These are phyloP conservation scores for Tulasnella calospora DNA, from an alignment of 768 basidiomycete species.

Conservation along the genomic window DNA sequence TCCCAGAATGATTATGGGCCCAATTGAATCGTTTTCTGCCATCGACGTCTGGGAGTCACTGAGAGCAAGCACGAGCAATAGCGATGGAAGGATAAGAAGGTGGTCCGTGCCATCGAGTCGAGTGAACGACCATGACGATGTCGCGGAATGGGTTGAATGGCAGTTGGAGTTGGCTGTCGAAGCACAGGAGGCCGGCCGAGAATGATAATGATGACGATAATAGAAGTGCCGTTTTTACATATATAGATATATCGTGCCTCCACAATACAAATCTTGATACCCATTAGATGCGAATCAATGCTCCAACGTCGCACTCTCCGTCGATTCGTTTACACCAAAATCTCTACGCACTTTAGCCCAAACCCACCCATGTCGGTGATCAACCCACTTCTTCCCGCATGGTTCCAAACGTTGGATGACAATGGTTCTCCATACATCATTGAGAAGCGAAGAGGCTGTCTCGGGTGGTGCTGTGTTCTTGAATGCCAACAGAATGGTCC, in stretches of 20 bases:
- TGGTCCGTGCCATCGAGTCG: neutral
- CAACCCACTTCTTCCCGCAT: conserved; percentile 47
- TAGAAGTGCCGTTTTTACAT: conserved; percentile 1
- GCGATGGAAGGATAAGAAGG: neutral
- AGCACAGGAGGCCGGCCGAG: neutral
- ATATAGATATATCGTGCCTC: neutral
- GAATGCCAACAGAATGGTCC: conserved; percentile 7
- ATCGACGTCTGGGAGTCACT: neutral
- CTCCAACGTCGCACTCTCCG: neutral
- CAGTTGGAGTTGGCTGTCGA: neutral
- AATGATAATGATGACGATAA: neutral
- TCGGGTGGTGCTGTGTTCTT: neutral
- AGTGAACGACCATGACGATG: neutral
- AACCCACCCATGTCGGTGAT: conserved; percentile 49
- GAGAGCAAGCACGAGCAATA: neutral
- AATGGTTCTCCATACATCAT: neutral
- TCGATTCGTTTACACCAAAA: neutral
- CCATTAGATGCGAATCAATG: neutral
- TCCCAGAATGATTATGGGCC: neutral
- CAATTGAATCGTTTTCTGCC: neutral
- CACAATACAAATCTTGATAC: neutral
- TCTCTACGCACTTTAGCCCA: conserved; percentile 10
- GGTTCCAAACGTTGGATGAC: conserved; percentile 4
- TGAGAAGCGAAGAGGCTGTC: neutral
- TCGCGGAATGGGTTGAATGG: neutral